A percentile compares a stretch with the other conserved stretches of the same genome.
Conservation (phyloP, 257 asterid species). For the Solanum bulbocastanum region DNA sequence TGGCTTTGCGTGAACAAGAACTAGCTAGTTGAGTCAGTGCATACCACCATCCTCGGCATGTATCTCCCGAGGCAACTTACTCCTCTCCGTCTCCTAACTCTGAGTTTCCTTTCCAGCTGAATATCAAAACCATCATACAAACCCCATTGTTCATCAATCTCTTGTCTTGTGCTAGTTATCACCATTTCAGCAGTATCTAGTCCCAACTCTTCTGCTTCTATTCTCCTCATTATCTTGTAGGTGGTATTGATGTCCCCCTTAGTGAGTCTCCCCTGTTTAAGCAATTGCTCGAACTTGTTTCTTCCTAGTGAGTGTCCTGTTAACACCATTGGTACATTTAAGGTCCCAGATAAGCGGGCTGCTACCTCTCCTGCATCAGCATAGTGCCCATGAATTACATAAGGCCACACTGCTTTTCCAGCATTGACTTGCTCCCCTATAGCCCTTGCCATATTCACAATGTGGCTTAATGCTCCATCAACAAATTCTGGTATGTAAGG, state of each 20-base stretch:
- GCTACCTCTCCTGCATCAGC: conserved; percentile 66
- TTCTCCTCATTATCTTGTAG: conserved; percentile 49
- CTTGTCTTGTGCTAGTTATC: conserved; percentile 64
- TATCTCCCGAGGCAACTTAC: conserved; percentile 56
- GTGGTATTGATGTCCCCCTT: conserved; percentile 52
- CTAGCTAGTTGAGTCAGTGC: neutral
- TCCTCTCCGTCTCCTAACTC: conserved; percentile 47
- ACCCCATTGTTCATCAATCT: conserved; percentile 73
- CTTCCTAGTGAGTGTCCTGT: conserved; percentile 66
- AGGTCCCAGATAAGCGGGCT: conserved; percentile 42
- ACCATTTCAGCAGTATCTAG: conserved; percentile 56
- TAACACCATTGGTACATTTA: conserved; percentile 54
- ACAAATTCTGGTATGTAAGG: conserved; percentile 48
- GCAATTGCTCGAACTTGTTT: conserved; percentile 55
- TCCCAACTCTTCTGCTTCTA: conserved; percentile 57
- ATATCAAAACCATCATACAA: conserved; percentile 57
- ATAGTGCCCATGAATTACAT: conserved; percentile 61
- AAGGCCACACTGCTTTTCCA: conserved; percentile 56
- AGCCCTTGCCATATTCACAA: conserved; percentile 48
- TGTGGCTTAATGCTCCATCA: conserved; percentile 53
- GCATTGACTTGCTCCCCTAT: conserved; percentile 38
- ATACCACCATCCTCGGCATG: conserved; percentile 72
- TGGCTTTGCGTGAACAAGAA: neutral
- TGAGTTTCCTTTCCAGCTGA: conserved; percentile 52
- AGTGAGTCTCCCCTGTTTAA: conserved; percentile 53